phyloP scores from a whole-genome alignment of 306 rosid species.

The Oxytropis ochrocephala region DNA sequence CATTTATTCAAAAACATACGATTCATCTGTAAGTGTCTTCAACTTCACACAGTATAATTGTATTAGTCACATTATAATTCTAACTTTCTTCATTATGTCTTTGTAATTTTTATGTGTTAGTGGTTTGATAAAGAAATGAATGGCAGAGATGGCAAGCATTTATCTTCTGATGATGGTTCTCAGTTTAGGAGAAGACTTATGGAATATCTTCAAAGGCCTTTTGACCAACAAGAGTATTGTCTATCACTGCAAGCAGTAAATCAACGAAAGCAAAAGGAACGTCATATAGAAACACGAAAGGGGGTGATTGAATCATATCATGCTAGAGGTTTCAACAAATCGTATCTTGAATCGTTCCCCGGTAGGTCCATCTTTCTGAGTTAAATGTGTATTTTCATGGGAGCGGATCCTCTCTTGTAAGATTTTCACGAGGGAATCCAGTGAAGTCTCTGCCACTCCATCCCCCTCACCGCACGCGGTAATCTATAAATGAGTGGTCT shows the following conservation, averaged over 20 bases:
- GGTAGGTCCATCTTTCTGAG: slow-evolving; percentile 46
- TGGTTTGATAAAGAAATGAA: slow-evolving; percentile 26
- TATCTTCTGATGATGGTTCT: slow-evolving; percentile 1
- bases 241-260: background rate
- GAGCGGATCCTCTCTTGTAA: too few relatives aligned
- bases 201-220: slow-evolving; percentile 54
- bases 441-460: too few relatives aligned
- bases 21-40: slow-evolving; percentile 34
- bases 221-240: slow-evolving; percentile 30
- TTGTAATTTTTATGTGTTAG: background rate
- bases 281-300: slow-evolving; percentile 30
- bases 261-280: slow-evolving; percentile 1
- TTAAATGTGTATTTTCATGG: too few relatives aligned
- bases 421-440: too few relatives aligned
- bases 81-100: background rate
- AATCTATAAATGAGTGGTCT: too few relatives aligned
- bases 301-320: slow-evolving; percentile 19
- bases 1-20: background rate
- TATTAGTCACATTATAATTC: too few relatives aligned
- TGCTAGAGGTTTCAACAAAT: slow-evolving; percentile 11
- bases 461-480: too few relatives aligned
- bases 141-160: slow-evolving; percentile 4
- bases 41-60: background rate
- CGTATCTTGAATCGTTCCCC: slow-evolving; percentile 41
- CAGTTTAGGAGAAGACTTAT: slow-evolving; percentile 48